Conservation (phyloP, 2,329 filamentous ascomycete species). For the Teratosphaeria nubilosa region DNA sequence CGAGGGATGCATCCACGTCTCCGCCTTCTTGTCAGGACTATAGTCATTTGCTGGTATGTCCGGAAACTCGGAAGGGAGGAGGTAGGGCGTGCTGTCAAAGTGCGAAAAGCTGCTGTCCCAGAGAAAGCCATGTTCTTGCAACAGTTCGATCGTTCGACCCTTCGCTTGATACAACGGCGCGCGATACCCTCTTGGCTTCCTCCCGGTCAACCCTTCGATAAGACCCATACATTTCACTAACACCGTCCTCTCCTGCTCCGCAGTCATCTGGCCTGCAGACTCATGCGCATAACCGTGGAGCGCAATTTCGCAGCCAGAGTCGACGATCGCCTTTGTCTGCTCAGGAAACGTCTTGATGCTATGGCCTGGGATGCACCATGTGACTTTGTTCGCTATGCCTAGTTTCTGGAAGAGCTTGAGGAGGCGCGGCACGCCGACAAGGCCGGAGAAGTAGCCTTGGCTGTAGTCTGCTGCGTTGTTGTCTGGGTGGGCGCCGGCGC, state of each 20-base stretch:
- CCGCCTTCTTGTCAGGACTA: constrained; percentile 26
- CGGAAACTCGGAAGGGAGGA: constrained; percentile 31
- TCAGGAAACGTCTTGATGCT: constrained; percentile 48
- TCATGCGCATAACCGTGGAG: constrained; percentile 43
- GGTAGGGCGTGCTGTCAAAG: constrained; percentile 42
- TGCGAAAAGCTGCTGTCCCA: constrained; percentile 44
- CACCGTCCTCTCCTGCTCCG: constrained; percentile 41
- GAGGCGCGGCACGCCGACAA: constrained; percentile 47
- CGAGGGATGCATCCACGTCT: constrained; percentile 37
- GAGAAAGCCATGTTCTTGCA: constrained; percentile 40
- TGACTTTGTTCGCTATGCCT: constrained; percentile 42
- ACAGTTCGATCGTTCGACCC: constrained; percentile 38
- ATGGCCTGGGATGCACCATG: constrained; percentile 53
- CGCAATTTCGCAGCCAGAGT: constrained; percentile 45
- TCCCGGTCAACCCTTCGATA: constrained; percentile 34
- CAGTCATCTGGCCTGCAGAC: constrained; percentile 36
- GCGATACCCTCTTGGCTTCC: constrained; percentile 40
- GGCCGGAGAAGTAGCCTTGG: constrained; percentile 45
- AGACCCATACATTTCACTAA: constrained; percentile 39
- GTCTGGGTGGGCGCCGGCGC: constrained; percentile 43
- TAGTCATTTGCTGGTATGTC: constrained; percentile 34
- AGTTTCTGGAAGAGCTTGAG: constrained; percentile 45
- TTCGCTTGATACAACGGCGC: constrained; percentile 43
- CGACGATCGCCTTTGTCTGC: constrained; percentile 40
- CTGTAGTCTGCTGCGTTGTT: constrained; percentile 49